Evolutionary conservation across 352 stramenopile species (phyloP), one percentile per base, ranked within the genome.

Genomic region (Lagenidium sp.): DNA sequence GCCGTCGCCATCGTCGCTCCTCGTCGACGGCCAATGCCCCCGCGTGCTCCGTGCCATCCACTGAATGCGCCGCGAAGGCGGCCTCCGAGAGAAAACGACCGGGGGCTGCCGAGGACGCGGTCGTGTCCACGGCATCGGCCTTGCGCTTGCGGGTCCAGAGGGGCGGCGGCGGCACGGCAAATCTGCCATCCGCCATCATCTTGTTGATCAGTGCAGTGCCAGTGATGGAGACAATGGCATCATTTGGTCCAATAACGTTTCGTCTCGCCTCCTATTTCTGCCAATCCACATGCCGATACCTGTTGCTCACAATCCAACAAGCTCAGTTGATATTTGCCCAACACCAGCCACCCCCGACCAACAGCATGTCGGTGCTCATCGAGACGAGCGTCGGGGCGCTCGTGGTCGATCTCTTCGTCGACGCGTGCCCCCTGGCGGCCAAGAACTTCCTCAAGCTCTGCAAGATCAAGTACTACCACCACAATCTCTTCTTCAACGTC

Each of bases 361-460:
- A 30, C 18, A 59, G 8, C 28, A 97, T 97, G 90, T 94, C 87
- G 38, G 93, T 98, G 52, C 61, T 98, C 40, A 36, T 98, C 35
- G 82, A 97, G 58, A 97, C 89, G 41, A 94, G 79, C 37, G 45
- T 95, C 24, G 94, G 94, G 12, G 61, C 79, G 48, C 47, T 98
- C 19, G 88, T 97, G 34, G 65, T 98, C 19, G 93, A 98, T 50
- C 64, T 98, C 38, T 96, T 67, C 56, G 69, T 76, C 39, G 78
- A 95, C 3, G 75, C 78, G 31, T 87, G 71, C 37, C 91, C 90
- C 20, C 56, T 86, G 19, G 74, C 88, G 16, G 65, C 66, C 45
- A 82, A 75, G 30, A 98, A 97, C 67, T 98, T 98, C 55, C 66
- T 98, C 41, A 97, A 97, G 60, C 74, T 98, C 18, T 98, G 93